Evolutionary conservation across 2,329 filamentous ascomycete species (phyloP).

Genomic region (Cladosporium halotolerans): DNA sequence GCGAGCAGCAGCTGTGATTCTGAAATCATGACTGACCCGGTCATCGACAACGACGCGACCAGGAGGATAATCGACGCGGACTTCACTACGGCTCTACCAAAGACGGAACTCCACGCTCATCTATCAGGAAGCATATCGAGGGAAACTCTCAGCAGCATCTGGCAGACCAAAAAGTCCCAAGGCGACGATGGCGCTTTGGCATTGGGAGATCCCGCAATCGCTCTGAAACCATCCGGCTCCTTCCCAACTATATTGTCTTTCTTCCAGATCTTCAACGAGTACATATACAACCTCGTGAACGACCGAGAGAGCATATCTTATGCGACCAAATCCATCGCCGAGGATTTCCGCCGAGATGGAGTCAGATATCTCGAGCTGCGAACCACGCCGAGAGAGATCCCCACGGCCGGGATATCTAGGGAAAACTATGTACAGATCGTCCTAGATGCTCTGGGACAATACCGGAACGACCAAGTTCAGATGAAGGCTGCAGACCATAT

Average conservation of each 20-base stretch:
- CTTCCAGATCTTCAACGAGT: constrained; percentile 70
- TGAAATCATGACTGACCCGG: too few species aligned
- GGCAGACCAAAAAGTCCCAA: constrained; percentile 51
- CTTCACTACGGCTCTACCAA: constrained; percentile 36
- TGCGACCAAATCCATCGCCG: constrained; percentile 60
- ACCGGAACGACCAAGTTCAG: background rate
- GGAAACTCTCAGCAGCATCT: constrained; percentile 67
- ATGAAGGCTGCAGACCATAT: constrained; percentile 36
- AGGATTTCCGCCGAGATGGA: constrained; percentile 62
- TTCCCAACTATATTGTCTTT: constrained; percentile 47
- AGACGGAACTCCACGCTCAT: constrained; percentile 66
- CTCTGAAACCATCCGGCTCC: constrained; percentile 58
- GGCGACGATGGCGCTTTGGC: constrained; percentile 46
- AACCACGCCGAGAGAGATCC: constrained; percentile 66
- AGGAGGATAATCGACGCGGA: constrained; percentile 6
- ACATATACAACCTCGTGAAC: constrained; percentile 71
- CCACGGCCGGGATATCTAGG: constrained; percentile 49
- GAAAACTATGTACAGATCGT: constrained; percentile 60
- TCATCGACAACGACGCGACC: background rate
- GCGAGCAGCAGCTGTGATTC: too few species aligned
- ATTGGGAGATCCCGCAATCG: constrained; percentile 54
- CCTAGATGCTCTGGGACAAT: constrained; percentile 50
- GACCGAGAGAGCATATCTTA: constrained; percentile 48
- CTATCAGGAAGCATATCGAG: constrained; percentile 72
- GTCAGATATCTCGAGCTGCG: constrained; percentile 74